phyloP scores from a whole-genome alignment of 2,329 filamentous ascomycete species.

The Colletotrichum acutatum region DNA sequence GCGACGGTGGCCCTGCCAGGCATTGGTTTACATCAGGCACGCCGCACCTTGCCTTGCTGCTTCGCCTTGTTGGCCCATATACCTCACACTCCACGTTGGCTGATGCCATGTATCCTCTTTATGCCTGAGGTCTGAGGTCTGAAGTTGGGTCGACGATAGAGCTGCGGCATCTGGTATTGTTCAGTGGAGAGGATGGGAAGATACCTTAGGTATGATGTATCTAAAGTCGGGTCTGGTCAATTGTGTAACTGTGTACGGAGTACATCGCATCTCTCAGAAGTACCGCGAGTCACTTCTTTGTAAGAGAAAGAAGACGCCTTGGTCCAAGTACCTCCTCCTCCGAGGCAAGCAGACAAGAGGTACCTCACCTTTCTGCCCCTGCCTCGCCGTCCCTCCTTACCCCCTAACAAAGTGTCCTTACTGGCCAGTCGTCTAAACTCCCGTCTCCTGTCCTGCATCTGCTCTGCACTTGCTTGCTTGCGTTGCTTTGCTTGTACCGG shows the following conservation, averaged over 20 bases:
- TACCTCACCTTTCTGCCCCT: not conserved
- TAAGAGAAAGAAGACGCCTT: not conserved
- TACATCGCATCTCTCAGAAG: too few species aligned
- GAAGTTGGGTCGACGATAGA: not conserved
- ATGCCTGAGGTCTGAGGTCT: not conserved
- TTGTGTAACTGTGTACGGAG: too few species aligned
- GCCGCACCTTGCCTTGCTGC: not conserved
- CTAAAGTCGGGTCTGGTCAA: too few species aligned
- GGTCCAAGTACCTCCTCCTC: not conserved
- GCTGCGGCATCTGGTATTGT: not conserved
- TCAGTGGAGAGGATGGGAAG: not conserved
- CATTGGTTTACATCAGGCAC: not conserved
- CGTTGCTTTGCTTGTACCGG: not conserved
- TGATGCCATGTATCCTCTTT: not conserved
- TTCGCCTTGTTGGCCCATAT: not conserved
- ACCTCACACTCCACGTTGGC: not conserved
- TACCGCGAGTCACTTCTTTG: not conserved
- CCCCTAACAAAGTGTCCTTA: slow-evolving; percentile 10
- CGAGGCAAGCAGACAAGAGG: slow-evolving; percentile 5
- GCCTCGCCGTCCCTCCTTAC: not conserved
- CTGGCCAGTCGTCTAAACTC: slow-evolving; percentile 9
- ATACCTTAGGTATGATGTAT: too few species aligned
- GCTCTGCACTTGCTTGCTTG: slow-evolving; percentile 1
- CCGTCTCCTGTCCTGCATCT: not conserved
- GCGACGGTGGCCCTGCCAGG: not conserved